Base-by-base conservation (phyloP, 139 green algal genomes). In the Tetraselmis striata region DNA sequence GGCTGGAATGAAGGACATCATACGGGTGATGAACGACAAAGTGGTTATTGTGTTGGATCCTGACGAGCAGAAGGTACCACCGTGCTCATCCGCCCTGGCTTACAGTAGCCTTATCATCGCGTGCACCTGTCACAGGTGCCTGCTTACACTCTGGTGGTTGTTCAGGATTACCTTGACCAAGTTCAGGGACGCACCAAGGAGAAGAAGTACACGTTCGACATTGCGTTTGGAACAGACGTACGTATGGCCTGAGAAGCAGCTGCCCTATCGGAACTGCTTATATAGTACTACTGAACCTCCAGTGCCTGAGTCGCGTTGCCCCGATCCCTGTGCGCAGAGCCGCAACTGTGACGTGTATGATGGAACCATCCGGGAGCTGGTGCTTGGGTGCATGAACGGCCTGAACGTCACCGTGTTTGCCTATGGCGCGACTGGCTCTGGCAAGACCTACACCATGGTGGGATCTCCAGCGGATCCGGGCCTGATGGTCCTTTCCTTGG, bases 391-490 rank as follows among this genome's bases (percentile, higher is more conserved):
- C 30, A 78, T 94, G 78, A 85, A 91, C 59, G 94, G 94, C 2
- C 89, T 93, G 45, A 96, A 96, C 85, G 92, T 88, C 32, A 96
- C 93, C 0, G 92, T 97, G 23, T 95, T 96, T 86, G 89, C 85
- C 59, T 91, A 91, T 81, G 87, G 85, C 23, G 82, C 82, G 27
- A 91, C 89, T 29, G 88, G 90, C 1, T 88, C 79, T 1, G 92
- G 91, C 1, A 94, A 95, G 82, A 94, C 92, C 2, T 87, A 93
- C 83, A 94, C 90, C 31, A 95, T 95, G 91, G 89, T 94, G 31
- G 89, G 84, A 29, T 23, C 75, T 11, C 77, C 87, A 1, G 31
- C 80, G 23, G 93, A 96, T 79, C 90, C 90, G 22, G 94, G 94
- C 18, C 89, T 97, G 59, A 97, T 97, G 94, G 85, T 96, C 32